Evolutionary conservation across 2,329 filamentous ascomycete genomes (phyloP).

Genomic region (Talaromyces sp.): DNA sequence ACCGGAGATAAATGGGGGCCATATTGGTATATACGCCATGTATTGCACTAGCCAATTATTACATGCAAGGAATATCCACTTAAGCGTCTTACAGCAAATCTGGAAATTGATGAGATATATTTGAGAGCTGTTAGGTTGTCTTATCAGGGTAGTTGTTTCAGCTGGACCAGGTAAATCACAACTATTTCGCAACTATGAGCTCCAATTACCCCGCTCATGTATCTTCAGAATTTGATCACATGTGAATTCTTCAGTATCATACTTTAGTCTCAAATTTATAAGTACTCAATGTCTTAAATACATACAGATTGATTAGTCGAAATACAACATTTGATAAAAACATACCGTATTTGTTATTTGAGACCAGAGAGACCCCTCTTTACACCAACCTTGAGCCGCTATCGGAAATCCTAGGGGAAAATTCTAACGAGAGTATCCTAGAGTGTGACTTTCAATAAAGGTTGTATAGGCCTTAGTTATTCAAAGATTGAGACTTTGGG

Average conservation of each 20-base stretch:
- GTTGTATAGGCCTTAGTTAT: not conserved
- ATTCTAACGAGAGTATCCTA: not conserved
- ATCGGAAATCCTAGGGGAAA: not conserved
- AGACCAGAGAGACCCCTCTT: not conserved
- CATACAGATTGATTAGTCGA: not conserved
- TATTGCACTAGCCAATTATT: not conserved
- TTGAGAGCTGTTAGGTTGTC: not conserved
- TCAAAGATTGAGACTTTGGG: not conserved
- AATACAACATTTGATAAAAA: not conserved
- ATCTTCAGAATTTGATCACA: not conserved
- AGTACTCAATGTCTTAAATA: not conserved
- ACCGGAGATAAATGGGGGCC: not conserved
- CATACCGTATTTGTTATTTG: not conserved
- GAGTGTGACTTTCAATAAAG: not conserved
- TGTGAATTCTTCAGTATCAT: not conserved
- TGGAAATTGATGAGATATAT: not conserved
- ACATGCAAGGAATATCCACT: not conserved
- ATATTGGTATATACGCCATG: not conserved
- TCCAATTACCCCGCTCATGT: not conserved
- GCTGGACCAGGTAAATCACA: no score
- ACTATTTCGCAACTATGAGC: not conserved
- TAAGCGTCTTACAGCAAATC: not conserved
- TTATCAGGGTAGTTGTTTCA: not conserved
- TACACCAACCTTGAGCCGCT: not conserved
- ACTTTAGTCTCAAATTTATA: not conserved